These are phyloP conservation scores for Xylaria sp. DNA, from an alignment of 2,329 filamentous ascomycete species.

Conservation along the genomic window DNA sequence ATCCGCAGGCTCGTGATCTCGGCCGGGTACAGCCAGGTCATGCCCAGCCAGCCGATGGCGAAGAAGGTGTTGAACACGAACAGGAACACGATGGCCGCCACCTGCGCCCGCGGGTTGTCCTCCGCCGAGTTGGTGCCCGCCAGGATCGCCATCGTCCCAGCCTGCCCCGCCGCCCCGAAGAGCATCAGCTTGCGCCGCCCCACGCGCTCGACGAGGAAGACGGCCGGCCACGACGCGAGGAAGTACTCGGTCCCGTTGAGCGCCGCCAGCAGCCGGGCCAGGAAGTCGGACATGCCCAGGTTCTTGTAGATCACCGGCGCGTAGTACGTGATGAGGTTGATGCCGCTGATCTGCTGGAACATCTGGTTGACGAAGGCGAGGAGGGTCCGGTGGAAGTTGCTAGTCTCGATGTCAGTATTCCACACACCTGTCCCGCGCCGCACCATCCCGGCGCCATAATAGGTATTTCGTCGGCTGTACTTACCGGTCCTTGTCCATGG, in stretches of 20 bases:
- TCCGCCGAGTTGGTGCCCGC: slow-evolving; percentile 45
- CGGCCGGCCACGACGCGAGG: slow-evolving; percentile 60
- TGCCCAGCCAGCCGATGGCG: slow-evolving; percentile 55
- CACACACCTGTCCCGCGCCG: background rate
- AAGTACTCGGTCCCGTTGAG: slow-evolving; percentile 54
- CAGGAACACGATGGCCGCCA: slow-evolving; percentile 43
- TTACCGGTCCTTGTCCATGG: slow-evolving; percentile 55
- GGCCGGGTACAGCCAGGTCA: slow-evolving; percentile 62
- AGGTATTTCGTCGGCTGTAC: too few species aligned
- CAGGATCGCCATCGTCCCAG: slow-evolving; percentile 66
- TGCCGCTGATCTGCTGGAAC: slow-evolving; percentile 54
- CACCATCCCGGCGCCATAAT: background rate
- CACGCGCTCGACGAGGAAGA: slow-evolving; percentile 66
- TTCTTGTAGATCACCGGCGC: slow-evolving; percentile 52
- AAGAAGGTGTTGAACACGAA: slow-evolving; percentile 59
- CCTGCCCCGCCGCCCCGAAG: slow-evolving; percentile 66
- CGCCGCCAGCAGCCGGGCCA: slow-evolving; percentile 61
- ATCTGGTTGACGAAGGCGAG: slow-evolving; percentile 61
- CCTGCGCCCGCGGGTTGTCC: slow-evolving; percentile 30
- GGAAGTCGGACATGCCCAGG: slow-evolving; percentile 55
- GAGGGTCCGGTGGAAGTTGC: slow-evolving; percentile 56
- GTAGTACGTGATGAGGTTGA: slow-evolving; percentile 49
- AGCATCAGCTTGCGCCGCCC: slow-evolving; percentile 74
- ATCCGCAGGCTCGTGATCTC: slow-evolving; percentile 57
- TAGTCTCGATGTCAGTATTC: slow-evolving; percentile 21